These are phyloP conservation scores for Botrytis fabae DNA, from an alignment of 2,329 filamentous ascomycete genomes.

Conservation along the genomic window DNA sequence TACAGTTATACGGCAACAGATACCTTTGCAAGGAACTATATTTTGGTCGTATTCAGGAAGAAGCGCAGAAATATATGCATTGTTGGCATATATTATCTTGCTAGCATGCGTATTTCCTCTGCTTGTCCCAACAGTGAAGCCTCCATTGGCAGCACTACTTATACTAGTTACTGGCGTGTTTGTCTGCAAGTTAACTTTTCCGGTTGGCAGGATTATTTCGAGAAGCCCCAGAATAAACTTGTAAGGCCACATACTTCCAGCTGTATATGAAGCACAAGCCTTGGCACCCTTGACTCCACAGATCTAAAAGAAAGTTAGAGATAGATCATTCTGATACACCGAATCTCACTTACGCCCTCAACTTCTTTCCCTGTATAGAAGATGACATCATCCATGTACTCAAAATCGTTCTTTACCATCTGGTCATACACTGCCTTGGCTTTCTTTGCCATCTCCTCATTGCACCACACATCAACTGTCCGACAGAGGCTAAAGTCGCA, in stretches of 20 bases:
- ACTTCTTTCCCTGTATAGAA: slow-evolving; percentile 10
- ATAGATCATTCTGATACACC: too few relatives aligned
- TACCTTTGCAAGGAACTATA: slow-evolving; percentile 60
- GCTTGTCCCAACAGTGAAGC: slow-evolving; percentile 53
- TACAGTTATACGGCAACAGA: slow-evolving; percentile 43
- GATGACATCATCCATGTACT: slow-evolving; percentile 23
- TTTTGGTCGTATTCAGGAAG: slow-evolving; percentile 51
- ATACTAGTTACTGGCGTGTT: slow-evolving; percentile 47
- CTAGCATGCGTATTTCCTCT: slow-evolving; percentile 55
- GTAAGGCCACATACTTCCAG: slow-evolving; percentile 53
- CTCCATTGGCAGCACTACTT: slow-evolving; percentile 27
- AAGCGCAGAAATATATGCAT: slow-evolving; percentile 64
- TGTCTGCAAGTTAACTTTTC: slow-evolving; percentile 53
- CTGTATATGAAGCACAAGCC: slow-evolving; percentile 29
- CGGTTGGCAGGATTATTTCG: slow-evolving; percentile 46
- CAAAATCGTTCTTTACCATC: slow-evolving; percentile 13
- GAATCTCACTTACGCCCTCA: slow-evolving; percentile 10
- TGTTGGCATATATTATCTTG: slow-evolving; percentile 64
- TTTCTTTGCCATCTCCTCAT: slow-evolving; percentile 9
- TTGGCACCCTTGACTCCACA: slow-evolving; percentile 35
- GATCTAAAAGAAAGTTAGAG: slow-evolving; percentile 14
- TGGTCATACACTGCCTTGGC: slow-evolving; percentile 16
- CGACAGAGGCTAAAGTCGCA: slow-evolving; percentile 45
- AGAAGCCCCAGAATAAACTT: slow-evolving; percentile 58
- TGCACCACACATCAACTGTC: slow-evolving; percentile 19